A percentile compares a stretch with the other conserved stretches of the same genome.
phyloP scores from a whole-genome alignment of 192 early-diverging fungal species.

The Chytriomyces sp. region DNA sequence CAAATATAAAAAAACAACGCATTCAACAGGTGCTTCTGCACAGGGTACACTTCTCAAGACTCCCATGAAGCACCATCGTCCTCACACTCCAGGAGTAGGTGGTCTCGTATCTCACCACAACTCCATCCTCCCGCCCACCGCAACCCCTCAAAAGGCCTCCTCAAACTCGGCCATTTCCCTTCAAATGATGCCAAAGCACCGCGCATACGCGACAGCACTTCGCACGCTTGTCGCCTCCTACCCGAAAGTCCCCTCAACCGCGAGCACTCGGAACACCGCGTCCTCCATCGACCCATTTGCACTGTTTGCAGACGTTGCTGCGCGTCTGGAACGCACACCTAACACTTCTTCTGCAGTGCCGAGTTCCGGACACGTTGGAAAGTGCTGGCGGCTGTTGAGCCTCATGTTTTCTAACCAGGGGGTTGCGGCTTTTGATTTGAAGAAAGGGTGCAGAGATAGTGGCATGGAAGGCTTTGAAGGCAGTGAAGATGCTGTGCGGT shows the following conservation, averaged over 20 bases:
- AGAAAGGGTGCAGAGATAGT: neutral
- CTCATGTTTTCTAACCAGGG: constrained; percentile 12
- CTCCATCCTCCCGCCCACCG: neutral
- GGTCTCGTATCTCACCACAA: neutral
- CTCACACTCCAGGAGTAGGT: neutral
- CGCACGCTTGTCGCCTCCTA: neutral
- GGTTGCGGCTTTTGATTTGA: neutral
- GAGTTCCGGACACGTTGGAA: constrained; percentile 12
- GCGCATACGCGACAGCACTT: constrained; percentile 7
- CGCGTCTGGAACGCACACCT: constrained; percentile 4
- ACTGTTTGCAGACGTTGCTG: neutral
- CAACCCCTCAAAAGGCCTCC: neutral
- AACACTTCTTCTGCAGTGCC: no score
- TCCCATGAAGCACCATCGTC: neutral
- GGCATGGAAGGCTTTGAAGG: neutral
- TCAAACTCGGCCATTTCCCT: constrained; percentile 1
- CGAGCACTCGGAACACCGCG: neutral
- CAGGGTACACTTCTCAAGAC: neutral
- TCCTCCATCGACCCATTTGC: neutral
- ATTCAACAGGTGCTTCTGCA: neutral
- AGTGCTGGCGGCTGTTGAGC: constrained; percentile 45
- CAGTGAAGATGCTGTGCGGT: constrained; percentile 22
- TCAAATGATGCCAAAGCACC: constrained; percentile 21
- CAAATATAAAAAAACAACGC: no score
- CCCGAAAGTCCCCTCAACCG: no score